These are phyloP conservation scores for Colletotrichum tropicicola DNA, from an alignment of 2,329 filamentous ascomycete species.

Conservation along the genomic window DNA sequence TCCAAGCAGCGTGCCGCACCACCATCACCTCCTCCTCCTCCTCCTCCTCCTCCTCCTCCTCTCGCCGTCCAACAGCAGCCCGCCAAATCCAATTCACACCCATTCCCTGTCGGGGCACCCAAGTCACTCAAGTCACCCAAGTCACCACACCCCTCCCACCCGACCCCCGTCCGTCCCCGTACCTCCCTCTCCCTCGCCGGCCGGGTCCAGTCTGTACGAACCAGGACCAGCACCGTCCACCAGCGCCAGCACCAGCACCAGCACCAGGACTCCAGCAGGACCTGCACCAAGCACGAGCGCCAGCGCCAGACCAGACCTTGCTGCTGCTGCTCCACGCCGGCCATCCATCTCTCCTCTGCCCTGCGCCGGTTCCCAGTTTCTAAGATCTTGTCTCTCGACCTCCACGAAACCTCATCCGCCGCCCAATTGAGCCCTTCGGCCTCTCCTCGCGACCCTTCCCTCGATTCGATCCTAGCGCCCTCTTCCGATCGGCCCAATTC, in stretches of 20 bases:
- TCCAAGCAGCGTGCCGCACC: neutral
- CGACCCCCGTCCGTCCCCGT: slow-evolving; percentile 8
- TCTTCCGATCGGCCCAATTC: slow-evolving; percentile 15
- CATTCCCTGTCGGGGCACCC: slow-evolving; percentile 24
- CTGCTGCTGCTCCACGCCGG: slow-evolving; percentile 19
- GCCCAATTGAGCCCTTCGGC: slow-evolving; percentile 20
- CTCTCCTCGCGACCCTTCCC: neutral
- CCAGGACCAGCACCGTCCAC: slow-evolving; percentile 4
- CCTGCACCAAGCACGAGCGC: neutral
- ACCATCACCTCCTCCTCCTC: neutral
- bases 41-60: neutral
- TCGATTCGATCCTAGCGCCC: slow-evolving; percentile 4
- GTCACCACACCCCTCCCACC: slow-evolving; percentile 19
- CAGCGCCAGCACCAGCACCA: slow-evolving; percentile 4
- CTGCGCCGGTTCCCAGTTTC: slow-evolving; percentile 26
- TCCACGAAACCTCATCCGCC: slow-evolving; percentile 11
- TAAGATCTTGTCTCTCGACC: slow-evolving; percentile 25
- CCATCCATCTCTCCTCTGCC: slow-evolving; percentile 21
- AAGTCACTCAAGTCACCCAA: slow-evolving; percentile 24
- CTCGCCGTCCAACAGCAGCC: slow-evolving; percentile 8
- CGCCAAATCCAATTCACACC: slow-evolving; percentile 19
- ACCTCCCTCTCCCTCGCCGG: slow-evolving; percentile 20
- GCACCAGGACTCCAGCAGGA: neutral
- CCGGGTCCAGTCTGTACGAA: slow-evolving; percentile 13
- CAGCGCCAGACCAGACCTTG: slow-evolving; percentile 2